Evolutionary conservation across 2,329 filamentous ascomycete species (phyloP), one percentile per base, ranked within the genome.

Genomic region (Fusarium sp.): DNA sequence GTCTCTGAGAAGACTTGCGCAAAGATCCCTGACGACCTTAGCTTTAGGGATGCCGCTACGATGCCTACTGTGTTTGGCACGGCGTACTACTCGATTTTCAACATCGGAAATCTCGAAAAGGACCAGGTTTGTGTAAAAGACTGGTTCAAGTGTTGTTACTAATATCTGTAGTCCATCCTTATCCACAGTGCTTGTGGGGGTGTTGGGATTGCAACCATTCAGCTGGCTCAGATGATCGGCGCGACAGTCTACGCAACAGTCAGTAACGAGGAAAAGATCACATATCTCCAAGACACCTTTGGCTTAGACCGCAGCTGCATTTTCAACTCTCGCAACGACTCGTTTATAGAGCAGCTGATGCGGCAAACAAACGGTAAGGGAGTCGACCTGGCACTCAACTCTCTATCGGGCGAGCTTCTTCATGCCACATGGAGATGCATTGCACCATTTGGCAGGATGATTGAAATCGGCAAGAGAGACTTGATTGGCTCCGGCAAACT

Each of bases 401-500:
- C 80, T 1, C 72, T 84, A 0, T 77, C 82, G 0, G 82, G 82
- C 1, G 81, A 84, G 13, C 65, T 81, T 0, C 73, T 86, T 0
- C 81, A 81, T 16, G 78, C 80, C 3, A 79, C 81, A 0, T 87
- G 82, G 82, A 63, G 78, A 1, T 85, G 82, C 48, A 74, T 87
- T 4, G 83, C 84, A 1, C 70, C 77, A 6, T 83, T 81, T 51
- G 85, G 83, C 0, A 78, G 72, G 4, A 81, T 87, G 74, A 59
- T 86, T 0, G 84, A 87, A 54, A 80, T 86, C 16, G 83, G 82
- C 9, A 82, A 82, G 65, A 73, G 79, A 7, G 82, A 86, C 47
- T 74, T 85, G 2, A 68, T 79, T 1, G 79, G 79, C 1, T 78
- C 81, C 18, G 80, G 78, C 2, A 71, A 77, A 6, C 76, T 88